These are phyloP conservation scores for Lasiosphaeris hirsuta DNA, from an alignment of 495 filamentous ascomycete species.

Conservation along the genomic window DNA sequence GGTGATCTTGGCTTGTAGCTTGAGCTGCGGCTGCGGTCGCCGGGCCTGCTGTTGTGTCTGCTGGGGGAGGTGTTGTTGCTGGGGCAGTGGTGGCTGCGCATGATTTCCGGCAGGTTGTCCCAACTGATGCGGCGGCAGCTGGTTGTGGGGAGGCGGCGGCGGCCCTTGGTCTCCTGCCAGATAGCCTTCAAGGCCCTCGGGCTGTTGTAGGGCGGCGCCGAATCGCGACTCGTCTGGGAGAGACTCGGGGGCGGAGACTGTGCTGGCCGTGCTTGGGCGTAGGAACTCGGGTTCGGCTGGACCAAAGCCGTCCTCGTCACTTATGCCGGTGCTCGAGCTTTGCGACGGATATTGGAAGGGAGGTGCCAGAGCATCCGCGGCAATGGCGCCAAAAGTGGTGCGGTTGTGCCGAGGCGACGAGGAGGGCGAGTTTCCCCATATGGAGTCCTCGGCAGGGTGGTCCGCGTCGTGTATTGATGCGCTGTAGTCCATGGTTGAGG, in stretches of 20 bases:
- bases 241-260: conserved; percentile 23
- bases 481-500: conserved; percentile 75
- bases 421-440: conserved; percentile 67
- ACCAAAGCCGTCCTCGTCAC: conserved; percentile 39
- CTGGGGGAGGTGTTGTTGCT: conserved; percentile 37
- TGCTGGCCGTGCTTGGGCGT: conserved; percentile 40
- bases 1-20: conserved; percentile 89
- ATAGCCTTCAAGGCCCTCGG: conserved; percentile 12
- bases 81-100: conserved; percentile 25
- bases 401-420: conserved; percentile 63
- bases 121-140: conserved; percentile 18
- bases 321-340: conserved; percentile 35
- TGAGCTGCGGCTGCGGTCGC: conserved; percentile 65
- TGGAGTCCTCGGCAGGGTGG: conserved; percentile 63
- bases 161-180: conserved; percentile 15
- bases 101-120: conserved; percentile 26
- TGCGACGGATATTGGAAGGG: conserved; percentile 36
- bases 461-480: conserved; percentile 71
- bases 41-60: conserved; percentile 40
- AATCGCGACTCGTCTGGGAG: conserved; percentile 15
- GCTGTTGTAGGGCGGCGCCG: conserved; percentile 5
- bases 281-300: conserved; percentile 29
- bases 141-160: conserved; percentile 18
- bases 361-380: conserved; percentile 26
- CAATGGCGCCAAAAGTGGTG: conserved; percentile 48